Base-by-base conservation (phyloP, 2,329 filamentous ascomycete species). In the Neocatenulostroma microsporum region DNA sequence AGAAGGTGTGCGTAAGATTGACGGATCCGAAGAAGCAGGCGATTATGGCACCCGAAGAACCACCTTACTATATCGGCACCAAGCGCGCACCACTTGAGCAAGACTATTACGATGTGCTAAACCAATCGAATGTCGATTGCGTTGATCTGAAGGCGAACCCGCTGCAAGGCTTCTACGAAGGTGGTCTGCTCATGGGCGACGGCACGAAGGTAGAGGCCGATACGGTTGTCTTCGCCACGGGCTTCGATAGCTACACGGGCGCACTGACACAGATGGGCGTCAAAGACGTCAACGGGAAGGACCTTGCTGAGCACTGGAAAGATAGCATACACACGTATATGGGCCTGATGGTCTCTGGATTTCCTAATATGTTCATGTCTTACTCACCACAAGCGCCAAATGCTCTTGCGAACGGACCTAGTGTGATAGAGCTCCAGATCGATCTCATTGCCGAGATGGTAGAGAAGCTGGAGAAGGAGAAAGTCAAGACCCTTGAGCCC, bases 331-430 rank as follows among this genome's bases (percentile, higher is more conserved):
- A 53, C 21, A 62, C 61, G 0, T 62, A 64, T 37, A 53, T 68
- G 5, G 65, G 65, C 12, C 49, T 58, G 15, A 44, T 47, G 1
- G 42, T 54, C 21, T 23, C 45, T 10, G 46, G 47, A 13, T 56
- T 51, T 35, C 55, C 55, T 2, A 66, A 66, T 43, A 52, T 61
- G 45, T 64, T 66, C 54, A 53, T 62, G 55, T 48, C 63, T 5
- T 69, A 68, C 43, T 62, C 63, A 1, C 60, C 64, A 1, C 66
- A 68, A 44, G 63, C 62, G 0, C 66, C 64, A 1, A 67, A 64
- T 0, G 63, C 63, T 2, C 64, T 68, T 37, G 57, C 56, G 23
- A 69, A 68, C 30, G 63, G 64, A 1, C 62, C 64, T 5, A 62
- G 54, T 15, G 64, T 61, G 37, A 48, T 64, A 17, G 62, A 67